Conservation (phyloP, 169 alveolate genomes). For the Plasmodium adleri region DNA sequence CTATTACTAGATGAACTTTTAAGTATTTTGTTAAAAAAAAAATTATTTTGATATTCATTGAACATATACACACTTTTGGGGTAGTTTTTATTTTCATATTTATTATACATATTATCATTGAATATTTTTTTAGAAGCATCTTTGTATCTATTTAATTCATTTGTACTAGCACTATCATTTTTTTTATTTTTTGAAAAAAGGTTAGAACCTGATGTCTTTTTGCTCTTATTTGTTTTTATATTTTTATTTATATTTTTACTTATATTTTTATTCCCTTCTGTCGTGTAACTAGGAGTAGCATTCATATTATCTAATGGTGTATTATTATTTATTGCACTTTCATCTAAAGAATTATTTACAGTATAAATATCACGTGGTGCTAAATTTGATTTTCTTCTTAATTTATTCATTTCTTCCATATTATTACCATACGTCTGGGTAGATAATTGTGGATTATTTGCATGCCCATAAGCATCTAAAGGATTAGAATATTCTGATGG, state of each 20-base stretch:
- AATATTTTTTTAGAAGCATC: conserved; percentile 1
- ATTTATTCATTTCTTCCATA: neutral
- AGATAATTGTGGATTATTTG: too few species aligned
- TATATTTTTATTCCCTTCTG: too few species aligned
- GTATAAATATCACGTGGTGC: neutral
- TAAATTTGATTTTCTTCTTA: neutral
- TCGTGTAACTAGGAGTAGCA: too few species aligned
- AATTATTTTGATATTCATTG: conserved; percentile 26
- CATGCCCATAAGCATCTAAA: neutral
- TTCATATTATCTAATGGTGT: too few species aligned
- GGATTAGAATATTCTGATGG: conserved; percentile 8
- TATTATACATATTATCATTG: neutral
- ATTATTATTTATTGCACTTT: too few species aligned
- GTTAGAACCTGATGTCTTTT: neutral
- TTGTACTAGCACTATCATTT: neutral
- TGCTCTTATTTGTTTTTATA: neutral
- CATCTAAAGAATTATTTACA: neutral
- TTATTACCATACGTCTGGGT: too few species aligned
- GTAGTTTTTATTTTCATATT: neutral
- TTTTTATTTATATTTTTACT: neutral
- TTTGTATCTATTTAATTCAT: neutral
- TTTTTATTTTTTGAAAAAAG: conserved; percentile 13
- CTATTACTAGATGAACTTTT: neutral
- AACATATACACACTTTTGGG: neutral
- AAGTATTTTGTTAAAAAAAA: conserved; percentile 17